A percentile compares a stretch with the other conserved stretches of the same genome.
Evolutionary conservation across 2,329 filamentous ascomycete genomes (phyloP).

Genomic region (Fusarium bulbicola): DNA sequence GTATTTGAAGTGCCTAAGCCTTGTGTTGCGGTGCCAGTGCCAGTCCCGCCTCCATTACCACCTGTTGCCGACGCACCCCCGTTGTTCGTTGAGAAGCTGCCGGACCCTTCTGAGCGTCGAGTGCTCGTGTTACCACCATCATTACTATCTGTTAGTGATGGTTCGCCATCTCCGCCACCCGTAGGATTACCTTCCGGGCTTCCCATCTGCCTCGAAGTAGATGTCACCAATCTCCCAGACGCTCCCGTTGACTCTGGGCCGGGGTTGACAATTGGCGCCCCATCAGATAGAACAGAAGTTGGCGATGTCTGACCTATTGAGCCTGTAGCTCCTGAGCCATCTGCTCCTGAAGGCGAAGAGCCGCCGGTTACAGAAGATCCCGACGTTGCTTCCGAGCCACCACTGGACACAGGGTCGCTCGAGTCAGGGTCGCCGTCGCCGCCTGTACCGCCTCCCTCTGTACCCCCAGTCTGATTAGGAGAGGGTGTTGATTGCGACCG

Average conservation of each 20-base stretch:
- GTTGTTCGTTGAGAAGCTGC: not conserved
- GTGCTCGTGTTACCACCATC: not conserved
- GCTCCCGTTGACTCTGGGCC: not conserved
- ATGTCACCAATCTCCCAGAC: not conserved
- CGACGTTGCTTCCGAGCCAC: not conserved
- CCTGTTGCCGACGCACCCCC: not conserved
- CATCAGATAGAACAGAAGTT: not conserved
- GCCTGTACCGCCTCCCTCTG: not conserved
- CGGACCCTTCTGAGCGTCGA: not conserved
- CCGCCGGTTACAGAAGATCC: not conserved
- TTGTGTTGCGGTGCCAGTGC: not conserved
- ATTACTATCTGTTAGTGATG: not conserved
- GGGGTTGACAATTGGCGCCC: not conserved
- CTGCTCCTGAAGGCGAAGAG: not conserved
- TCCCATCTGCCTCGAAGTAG: not conserved
- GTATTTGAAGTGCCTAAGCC: not conserved
- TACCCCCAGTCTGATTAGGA: not conserved
- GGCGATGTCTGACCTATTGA: not conserved
- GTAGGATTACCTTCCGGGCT: not conserved
- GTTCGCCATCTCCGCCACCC: not conserved
- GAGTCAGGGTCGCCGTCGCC: not conserved
- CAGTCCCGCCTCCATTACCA: not conserved
- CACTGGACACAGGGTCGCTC: not conserved
- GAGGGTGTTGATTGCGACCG: not conserved
- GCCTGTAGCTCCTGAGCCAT: not conserved